Percentiles rank a stretch among this genome's conserved stretches.
phyloP scores from a whole-genome alignment of 225 moss, liverwort and hornwort species.

The Ulota crispa region DNA sequence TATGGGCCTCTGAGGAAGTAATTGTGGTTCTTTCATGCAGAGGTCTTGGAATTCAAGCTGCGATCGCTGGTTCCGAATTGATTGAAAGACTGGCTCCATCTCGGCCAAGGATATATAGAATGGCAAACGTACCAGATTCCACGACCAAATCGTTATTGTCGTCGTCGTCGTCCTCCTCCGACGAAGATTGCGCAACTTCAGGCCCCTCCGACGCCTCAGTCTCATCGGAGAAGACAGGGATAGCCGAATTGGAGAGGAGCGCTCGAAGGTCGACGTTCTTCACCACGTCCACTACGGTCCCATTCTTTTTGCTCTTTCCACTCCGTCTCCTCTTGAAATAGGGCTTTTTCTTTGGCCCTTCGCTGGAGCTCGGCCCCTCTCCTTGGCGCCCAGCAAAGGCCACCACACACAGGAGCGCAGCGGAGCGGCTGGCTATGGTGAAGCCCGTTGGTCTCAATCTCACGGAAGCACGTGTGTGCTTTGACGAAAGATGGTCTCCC shows the following conservation, averaged over 20 bases:
- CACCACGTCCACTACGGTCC: background rate
- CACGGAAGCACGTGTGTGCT: slow-evolving; percentile 24
- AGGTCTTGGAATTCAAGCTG: background rate
- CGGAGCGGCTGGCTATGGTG: slow-evolving; percentile 40
- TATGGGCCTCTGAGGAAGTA: background rate
- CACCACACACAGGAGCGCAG: slow-evolving; percentile 42
- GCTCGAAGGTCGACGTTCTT: slow-evolving; percentile 49
- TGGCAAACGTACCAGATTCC: slow-evolving; percentile 26
- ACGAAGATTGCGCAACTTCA: slow-evolving; percentile 8
- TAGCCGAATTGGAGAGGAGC: slow-evolving; percentile 47
- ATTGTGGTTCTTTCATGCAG: background rate
- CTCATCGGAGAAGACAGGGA: slow-evolving; percentile 42
- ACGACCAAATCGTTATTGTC: background rate
- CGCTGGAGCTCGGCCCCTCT: slow-evolving; percentile 22
- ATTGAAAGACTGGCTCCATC: background rate
- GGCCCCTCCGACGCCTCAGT: slow-evolving; percentile 21
- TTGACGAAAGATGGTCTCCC: slow-evolving; percentile 16
- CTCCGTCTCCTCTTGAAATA: slow-evolving; percentile 35
- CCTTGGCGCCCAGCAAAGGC: slow-evolving; percentile 44
- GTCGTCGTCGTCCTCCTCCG: slow-evolving; percentile 28
- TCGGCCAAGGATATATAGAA: background rate
- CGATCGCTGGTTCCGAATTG: background rate
- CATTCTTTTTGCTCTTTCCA: slow-evolving; percentile 32
- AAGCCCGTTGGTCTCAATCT: slow-evolving; percentile 30
- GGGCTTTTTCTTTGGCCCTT: slow-evolving; percentile 29